These are phyloP conservation scores for Piromyces finnis DNA, from an alignment of 192 early-diverging fungal genomes.

Conservation along the genomic window DNA sequence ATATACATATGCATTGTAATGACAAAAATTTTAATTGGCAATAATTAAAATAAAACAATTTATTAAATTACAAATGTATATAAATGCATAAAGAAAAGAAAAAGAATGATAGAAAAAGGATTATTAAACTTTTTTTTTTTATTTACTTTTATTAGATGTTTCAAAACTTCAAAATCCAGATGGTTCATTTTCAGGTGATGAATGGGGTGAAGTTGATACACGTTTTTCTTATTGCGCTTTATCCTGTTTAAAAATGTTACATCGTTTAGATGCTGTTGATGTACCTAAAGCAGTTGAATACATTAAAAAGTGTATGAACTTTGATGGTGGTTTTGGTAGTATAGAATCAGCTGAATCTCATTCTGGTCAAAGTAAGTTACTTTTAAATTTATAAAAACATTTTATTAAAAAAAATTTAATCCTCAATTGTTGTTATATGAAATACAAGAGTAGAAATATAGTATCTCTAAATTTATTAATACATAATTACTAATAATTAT, in stretches of 20 bases:
- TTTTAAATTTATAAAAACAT: no score
- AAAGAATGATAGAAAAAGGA: no score
- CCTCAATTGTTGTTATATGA: no score
- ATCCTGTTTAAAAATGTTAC: constrained; percentile 55
- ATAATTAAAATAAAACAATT: no score
- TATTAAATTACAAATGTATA: neutral
- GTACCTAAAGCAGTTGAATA: constrained; percentile 46
- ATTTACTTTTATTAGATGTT: constrained; percentile 50
- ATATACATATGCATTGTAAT: no score
- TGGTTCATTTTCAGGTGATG: constrained; percentile 79
- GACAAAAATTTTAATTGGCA: no score
- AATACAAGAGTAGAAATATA: no score
- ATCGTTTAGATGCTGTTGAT: constrained; percentile 31
- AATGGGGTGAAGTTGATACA: constrained; percentile 87
- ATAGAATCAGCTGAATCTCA: constrained; percentile 82
- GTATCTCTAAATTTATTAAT: no score
- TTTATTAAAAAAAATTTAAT: no score
- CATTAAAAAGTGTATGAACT: constrained; percentile 67
- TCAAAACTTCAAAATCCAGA: constrained; percentile 29
- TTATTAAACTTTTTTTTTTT: no score
- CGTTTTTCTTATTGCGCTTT: constrained; percentile 80
- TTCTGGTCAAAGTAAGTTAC: constrained; percentile 47
- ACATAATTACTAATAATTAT: no score
- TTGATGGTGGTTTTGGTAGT: constrained; percentile 90
- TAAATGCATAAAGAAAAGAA: no score